Evolutionary conservation across 2,329 filamentous ascomycete species (phyloP).

Genomic region (Gnomoniopsis smithogilvyi): DNA sequence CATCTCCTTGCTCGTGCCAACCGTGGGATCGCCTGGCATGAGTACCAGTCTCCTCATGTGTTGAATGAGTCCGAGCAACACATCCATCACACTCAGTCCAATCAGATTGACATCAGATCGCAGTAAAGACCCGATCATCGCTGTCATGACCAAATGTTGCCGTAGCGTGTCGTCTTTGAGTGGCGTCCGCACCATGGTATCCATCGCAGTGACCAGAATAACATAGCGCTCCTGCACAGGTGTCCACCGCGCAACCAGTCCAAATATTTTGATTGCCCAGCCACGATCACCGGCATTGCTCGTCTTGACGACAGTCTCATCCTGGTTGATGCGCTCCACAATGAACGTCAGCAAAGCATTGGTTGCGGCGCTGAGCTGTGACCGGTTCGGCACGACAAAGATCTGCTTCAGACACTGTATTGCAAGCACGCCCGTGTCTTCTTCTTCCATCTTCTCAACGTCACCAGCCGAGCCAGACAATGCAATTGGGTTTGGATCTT

Average conservation of each 20-base stretch:
- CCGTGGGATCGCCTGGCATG: constrained; percentile 43
- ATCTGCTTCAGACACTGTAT: constrained; percentile 84
- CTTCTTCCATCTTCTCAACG: constrained; percentile 84
- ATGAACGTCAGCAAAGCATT: constrained; percentile 73
- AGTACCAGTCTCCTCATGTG: constrained; percentile 78
- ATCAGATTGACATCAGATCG: constrained; percentile 91
- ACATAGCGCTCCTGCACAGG: constrained; percentile 93
- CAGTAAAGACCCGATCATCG: constrained; percentile 77
- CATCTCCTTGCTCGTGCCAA: constrained; percentile 26
- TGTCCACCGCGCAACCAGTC: constrained; percentile 78
- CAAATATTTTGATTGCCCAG: constrained; percentile 82
- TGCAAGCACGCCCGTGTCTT: constrained; percentile 81
- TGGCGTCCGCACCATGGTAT: constrained; percentile 66
- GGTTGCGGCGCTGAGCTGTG: constrained; percentile 78
- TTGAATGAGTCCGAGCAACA: constrained; percentile 78
- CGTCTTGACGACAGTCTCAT: constrained; percentile 50
- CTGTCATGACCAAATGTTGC: constrained; percentile 71
- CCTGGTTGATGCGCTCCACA: constrained; percentile 51
- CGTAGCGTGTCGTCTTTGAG: constrained; percentile 68
- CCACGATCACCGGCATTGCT: constrained; percentile 49
- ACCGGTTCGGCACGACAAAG: constrained; percentile 76
- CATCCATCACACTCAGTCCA: constrained; percentile 93
- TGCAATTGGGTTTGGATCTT: constrained; percentile 65
- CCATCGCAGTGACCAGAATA: constrained; percentile 79
- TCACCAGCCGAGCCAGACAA: constrained; percentile 80